These are phyloP conservation scores for Xylaria longipes DNA, from an alignment of 495 filamentous ascomycete species.

Conservation along the genomic window DNA sequence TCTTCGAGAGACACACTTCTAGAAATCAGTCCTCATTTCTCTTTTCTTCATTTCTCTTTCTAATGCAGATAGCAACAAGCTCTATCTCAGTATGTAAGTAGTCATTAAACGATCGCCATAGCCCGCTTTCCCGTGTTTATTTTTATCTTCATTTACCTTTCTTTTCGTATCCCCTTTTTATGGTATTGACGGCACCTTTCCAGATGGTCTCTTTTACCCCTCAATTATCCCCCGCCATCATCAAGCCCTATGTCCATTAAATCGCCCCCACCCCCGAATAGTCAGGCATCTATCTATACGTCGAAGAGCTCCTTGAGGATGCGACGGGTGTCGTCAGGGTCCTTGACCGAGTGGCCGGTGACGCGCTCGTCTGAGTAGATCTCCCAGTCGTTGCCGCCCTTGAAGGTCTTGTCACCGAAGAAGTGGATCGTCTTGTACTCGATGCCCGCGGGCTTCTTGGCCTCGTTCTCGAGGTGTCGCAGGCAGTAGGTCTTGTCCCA, in stretches of 20 bases:
- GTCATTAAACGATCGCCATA: background rate
- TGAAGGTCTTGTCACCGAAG: slow-evolving; percentile 92
- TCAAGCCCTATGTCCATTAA: background rate
- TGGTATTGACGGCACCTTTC: background rate
- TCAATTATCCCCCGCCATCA: background rate
- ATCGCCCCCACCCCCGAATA: background rate
- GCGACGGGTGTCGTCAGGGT: slow-evolving; percentile 79
- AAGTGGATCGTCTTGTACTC: slow-evolving; percentile 91
- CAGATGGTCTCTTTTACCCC: too few species aligned
- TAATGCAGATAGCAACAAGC: background rate
- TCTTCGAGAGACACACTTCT: background rate
- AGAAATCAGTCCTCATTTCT: background rate
- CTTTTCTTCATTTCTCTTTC: background rate
- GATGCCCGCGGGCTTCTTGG: slow-evolving; percentile 67
- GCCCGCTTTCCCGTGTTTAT: background rate
- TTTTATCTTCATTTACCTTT: background rate
- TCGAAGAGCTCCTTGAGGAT: slow-evolving; percentile 81
- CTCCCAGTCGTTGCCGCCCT: slow-evolving; percentile 94
- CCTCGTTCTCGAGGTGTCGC: slow-evolving; percentile 83
- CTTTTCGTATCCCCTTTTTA: background rate
- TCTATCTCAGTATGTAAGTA: background rate
- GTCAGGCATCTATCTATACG: slow-evolving; percentile 53
- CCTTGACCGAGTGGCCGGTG: slow-evolving; percentile 80
- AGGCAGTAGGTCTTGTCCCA: slow-evolving; percentile 99
- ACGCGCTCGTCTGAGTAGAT: slow-evolving; percentile 83